A percentile compares a stretch with the other conserved stretches of the same genome.
These are phyloP conservation scores for Saccharomycopsis babjevae DNA, from an alignment of 805 yeast genomes.

Conservation along the genomic window DNA sequence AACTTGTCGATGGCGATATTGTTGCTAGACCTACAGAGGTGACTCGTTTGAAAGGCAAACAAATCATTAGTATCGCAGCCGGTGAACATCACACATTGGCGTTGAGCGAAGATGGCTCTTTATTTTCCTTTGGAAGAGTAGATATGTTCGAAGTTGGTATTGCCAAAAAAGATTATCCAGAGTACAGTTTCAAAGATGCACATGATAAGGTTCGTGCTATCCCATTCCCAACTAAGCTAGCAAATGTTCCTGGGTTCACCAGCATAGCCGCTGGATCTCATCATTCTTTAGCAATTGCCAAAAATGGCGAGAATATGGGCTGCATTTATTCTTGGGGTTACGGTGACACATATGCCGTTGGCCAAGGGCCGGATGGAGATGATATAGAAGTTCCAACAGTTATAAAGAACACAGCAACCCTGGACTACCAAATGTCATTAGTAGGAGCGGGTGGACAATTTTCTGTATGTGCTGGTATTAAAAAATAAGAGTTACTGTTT, in stretches of 20 bases:
- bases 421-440: constrained; percentile 54
- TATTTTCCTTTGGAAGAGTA: constrained; percentile 80
- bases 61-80: constrained; percentile 57
- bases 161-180: constrained; percentile 54
- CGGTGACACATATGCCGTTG: constrained; percentile 94
- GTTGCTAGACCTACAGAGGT: constrained; percentile 70
- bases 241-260: constrained; percentile 46
- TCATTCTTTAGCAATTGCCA: constrained; percentile 79
- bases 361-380: constrained; percentile 80
- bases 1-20: constrained; percentile 76
- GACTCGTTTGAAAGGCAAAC: constrained; percentile 47
- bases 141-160: constrained; percentile 94
- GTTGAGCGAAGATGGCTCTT: constrained; percentile 57
- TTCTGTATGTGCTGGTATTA: constrained; percentile 75
- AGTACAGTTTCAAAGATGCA: constrained; percentile 59
- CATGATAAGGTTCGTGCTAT: constrained; percentile 76
- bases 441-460: constrained; percentile 97
- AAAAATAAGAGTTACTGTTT: constrained; percentile 2
- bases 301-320: constrained; percentile 42
- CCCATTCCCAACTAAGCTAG: constrained; percentile 70
- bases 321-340: constrained; percentile 94
- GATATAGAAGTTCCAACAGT: constrained; percentile 85
- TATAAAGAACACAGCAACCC: constrained; percentile 90
- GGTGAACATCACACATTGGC: constrained; percentile 95
- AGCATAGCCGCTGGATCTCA: constrained; percentile 79